Evolutionary conservation across 148 eudicot species (phyloP), one percentile per base, ranked within the genome.

Genomic region (Silene uniflora): DNA sequence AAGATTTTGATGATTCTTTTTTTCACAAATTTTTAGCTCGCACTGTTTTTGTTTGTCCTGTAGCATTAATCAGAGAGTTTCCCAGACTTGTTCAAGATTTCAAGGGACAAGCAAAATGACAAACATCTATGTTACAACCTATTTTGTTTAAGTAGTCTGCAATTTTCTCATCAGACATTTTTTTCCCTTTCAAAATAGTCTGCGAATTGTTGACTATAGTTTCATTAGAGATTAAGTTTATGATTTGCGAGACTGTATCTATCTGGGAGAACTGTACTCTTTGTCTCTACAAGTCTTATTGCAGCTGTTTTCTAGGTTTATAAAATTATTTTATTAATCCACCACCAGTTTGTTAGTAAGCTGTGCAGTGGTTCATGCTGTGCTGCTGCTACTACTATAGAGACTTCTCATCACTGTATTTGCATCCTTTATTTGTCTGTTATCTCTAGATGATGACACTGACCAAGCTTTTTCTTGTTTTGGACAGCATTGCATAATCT

Each of bases 401-500:
- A 67, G 52, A 35, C 23, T n/a, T 62, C 5, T 32, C 39, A 6
- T 60, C 13, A 52, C 13, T 49, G 35, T 7, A n/a, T 58, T 6
- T 47, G 13, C 19, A 2, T 66, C 13, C 58, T 16, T 63, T 60
- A 21, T 55, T 19, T 60, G 22, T 76, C 58, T 56, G 71, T 58
- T 42, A 22, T n/a, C 1, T 72, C 65, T n/a, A 62, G 69, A 25
- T 56, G 64, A 22, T 73, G 44, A 11, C 68, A 69, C 71, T 22
- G 75, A 39, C 4, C 8, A 23, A 21, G 56, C 39, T 49, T 7
- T 25, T 2, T 3, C 60, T 70, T 58, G 69, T 63, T 19, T 9
- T 64, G 75, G 42, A 66, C 81, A 82, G 84, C 76, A 70, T 78
- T 82, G 76, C 76, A 65, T n/a, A 82, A 75, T 58, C 81, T 82